A percentile compares a stretch with the other conserved stretches of the same genome.
These are phyloP conservation scores for Aspergillus sp. DNA, from an alignment of 2,329 filamentous ascomycete species.

Conservation along the genomic window DNA sequence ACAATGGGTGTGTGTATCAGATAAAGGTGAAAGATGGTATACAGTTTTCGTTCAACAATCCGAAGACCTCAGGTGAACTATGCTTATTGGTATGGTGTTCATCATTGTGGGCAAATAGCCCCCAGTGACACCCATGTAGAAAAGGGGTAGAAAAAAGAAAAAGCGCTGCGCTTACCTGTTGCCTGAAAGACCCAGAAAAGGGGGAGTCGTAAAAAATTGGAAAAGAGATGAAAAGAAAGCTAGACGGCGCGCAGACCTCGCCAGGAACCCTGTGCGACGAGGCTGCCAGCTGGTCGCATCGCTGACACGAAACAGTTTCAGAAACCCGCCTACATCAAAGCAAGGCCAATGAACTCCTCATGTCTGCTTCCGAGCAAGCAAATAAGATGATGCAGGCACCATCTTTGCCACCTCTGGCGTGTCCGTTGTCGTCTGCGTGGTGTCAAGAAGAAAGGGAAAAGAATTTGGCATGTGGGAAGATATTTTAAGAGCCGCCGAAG, in stretches of 20 bases:
- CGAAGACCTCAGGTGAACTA: conserved; percentile 48
- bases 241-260: neutral
- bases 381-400: conserved; percentile 1
- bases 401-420: neutral
- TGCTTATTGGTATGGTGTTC: conserved; percentile 43
- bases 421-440: neutral
- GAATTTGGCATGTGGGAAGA: conserved; percentile 12
- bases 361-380: neutral
- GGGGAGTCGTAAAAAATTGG: neutral
- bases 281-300: neutral
- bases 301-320: conserved; percentile 6
- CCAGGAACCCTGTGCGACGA: conserved; percentile 1
- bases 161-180: conserved; percentile 24
- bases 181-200: conserved; percentile 8
- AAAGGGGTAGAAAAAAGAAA: conserved; percentile 1
- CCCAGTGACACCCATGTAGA: conserved; percentile 8
- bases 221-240: neutral
- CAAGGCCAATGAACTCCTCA: conserved; percentile 7
- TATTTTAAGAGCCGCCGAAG: conserved; percentile 12
- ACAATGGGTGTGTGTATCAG: conserved; percentile 28
- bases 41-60: conserved; percentile 44
- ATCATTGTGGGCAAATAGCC: conserved; percentile 31
- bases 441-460: conserved; percentile 5
- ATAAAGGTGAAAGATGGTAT: conserved; percentile 42
- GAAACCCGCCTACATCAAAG: conserved; percentile 15